Evolutionary conservation across 1,139 yeast genomes (phyloP), one percentile per base, ranked within the genome.

Genomic region (Candida glucosophila): DNA sequence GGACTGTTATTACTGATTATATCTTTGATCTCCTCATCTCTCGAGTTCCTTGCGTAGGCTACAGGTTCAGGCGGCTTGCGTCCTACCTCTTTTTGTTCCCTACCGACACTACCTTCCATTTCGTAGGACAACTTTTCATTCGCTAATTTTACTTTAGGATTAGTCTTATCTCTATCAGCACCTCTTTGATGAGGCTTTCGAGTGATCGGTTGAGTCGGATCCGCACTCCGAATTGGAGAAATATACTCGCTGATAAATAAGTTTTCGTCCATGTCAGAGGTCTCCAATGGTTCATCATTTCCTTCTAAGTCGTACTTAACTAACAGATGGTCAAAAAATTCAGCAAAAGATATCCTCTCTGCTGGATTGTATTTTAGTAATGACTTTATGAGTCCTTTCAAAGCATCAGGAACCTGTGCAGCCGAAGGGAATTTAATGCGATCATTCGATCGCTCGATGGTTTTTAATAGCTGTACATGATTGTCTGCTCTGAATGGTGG

Each of bases 401-500:
- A 60, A 22, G 73, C 73, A n/a, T 66, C 73, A 0, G 79, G 71
- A 3, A 73, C 74, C 42, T 62, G 65, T 9, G 75, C 71, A 26
- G 64, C 61, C 12, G 71, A 52, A 2, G 96, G 94, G 47, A 88
- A 86, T 27, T 67, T 62, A 27, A 90, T 82, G 31, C 59, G 62
- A 52, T 88, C 95, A 34, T 81, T 77, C 1, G 85, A 71, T 40
- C 72, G 74, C 49, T 88, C 94, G 35, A 90, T 90, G 44, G 77
- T 81, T 49, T 80, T 77, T 44, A 83, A 68, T 31, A 90, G 64
- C 46, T 90, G 97, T 35, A 90, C 76, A 47, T 88, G 97, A 47
- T 88, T 90, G 4, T 80, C 75, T 3, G 98, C 98, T 36, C 80
- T 75, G 51, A 88, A 90, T 1, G 98, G 98, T 2, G 98, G 96